Evolutionary conservation across 345 rosid species (phyloP), one percentile per base, ranked within the genome.

Genomic region (Acer saccharum): DNA sequence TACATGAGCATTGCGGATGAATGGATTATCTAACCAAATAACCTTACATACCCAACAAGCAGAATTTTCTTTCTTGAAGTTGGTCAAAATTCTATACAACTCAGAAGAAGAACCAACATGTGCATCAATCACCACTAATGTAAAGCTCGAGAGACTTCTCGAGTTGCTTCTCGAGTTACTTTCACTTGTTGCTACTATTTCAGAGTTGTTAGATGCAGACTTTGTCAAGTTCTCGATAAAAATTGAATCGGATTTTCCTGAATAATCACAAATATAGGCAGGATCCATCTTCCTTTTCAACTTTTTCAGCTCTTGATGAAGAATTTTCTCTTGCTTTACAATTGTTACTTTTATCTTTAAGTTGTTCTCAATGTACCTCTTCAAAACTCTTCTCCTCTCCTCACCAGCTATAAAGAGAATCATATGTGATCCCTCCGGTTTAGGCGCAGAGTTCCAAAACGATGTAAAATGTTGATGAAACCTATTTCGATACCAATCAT

Each of bases 311-410:
- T 67, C 80, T 0, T 6, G 58, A 29, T 57, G 68, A 6, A 84
- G 57, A 39, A 46, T 32, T 71, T 67, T 77, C 23, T 27, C 72
- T n/a, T 77, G 77, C 60, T 77, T 77, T 6, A 84, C 69, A 6
- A 68, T 73, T 13, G 78, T 79, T 13, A 77, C 85, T 57, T 80
- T 82, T 7, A 82, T 77, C 79, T 77, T 82, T 78, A 81, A 77
- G 81, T 76, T 77, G 80, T 64, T 79, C 77, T 81, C 85, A 14
- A 81, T 62, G 57, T 62, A 81, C 75, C 65, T 79, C 78, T 84
- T 81, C 76, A 79, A 29, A 16, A 79, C 81, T 60, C 58, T 73
- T 16, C 81, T 73, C 65, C 87, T 60, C 25, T 84, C 85, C 43
- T 79, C 83, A 1, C 83, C 85, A 3, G 44, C 17, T 27, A 81